A percentile compares a stretch with the other conserved stretches of the same genome.
These are phyloP conservation scores for Plasmodium vivax DNA, from an alignment of 169 alveolate genomes.

Conservation along the genomic window DNA sequence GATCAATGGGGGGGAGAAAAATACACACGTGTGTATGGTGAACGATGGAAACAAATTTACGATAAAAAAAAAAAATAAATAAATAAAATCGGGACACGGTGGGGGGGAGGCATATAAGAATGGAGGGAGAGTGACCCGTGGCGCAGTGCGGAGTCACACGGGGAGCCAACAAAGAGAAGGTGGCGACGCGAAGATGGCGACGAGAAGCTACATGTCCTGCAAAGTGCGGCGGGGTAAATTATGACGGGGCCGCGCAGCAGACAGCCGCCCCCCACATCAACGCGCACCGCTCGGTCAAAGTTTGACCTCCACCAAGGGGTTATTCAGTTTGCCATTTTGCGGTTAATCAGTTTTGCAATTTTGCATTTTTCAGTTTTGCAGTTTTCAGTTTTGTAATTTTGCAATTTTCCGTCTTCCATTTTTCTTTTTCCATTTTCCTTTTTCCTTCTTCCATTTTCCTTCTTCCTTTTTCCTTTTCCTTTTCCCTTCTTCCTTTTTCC, in stretches of 20 bases:
- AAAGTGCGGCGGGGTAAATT: neutral
- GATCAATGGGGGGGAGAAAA: neutral
- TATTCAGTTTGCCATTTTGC: neutral
- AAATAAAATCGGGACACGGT: neutral
- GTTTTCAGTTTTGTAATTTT: too few species aligned
- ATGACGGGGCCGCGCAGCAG: neutral
- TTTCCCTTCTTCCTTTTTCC: too few species aligned
- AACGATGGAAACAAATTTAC: slow-evolving; percentile 16
- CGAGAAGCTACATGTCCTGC: neutral
- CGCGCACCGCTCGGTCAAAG: neutral
- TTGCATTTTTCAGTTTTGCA: too few species aligned
- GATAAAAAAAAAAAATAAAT: slow-evolving; percentile 4
- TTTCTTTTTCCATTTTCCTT: neutral
- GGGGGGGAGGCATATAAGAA: neutral
- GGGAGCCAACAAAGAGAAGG: neutral
- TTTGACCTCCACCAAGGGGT: neutral
- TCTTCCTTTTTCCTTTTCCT: too few species aligned
- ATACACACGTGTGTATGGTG: neutral
- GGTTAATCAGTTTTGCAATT: neutral
- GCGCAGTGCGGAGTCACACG: neutral
- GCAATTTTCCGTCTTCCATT: neutral
- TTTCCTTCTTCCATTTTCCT: neutral
- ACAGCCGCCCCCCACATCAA: neutral
- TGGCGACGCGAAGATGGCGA: neutral
- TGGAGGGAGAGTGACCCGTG: neutral